A percentile compares a stretch with the other conserved stretches of the same genome.
Evolutionary conservation across 306 rosid species (phyloP).

Genomic region (Datisca glomerata): DNA sequence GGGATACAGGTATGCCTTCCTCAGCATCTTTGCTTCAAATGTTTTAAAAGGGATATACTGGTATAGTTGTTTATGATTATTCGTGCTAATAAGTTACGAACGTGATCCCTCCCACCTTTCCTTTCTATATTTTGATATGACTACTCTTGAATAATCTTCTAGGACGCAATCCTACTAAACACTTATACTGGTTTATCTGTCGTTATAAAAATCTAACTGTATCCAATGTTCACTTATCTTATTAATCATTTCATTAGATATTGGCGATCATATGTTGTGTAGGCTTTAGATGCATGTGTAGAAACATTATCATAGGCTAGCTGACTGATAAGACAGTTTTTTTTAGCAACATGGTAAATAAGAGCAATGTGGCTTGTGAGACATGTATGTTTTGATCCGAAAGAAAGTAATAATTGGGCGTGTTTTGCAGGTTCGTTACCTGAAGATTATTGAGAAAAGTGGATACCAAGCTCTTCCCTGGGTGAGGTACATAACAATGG

Average conservation of each 20-base stretch:
- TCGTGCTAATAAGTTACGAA: constrained; percentile 4
- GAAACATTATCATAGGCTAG: background rate
- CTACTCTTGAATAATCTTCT: no score
- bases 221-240: background rate
- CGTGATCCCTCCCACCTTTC: background rate
- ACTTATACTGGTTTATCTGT: no score
- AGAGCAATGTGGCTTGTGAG: constrained; percentile 8
- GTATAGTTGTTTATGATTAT: background rate
- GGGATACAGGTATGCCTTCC: constrained; percentile 70
- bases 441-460: constrained; percentile 95
- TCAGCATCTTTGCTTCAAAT: constrained; percentile 2
- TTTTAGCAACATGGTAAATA: constrained; percentile 5
- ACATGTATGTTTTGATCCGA: no score
- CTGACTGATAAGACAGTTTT: background rate
- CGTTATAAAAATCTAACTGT: background rate
- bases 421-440: constrained; percentile 66
- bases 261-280: no score
- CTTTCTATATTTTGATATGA: background rate
- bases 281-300: no score
- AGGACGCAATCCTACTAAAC: no score
- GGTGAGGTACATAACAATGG: constrained; percentile 99
- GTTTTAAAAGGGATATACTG: background rate
- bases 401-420: constrained; percentile 9
- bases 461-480: constrained; percentile 98
- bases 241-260: no score